Base-by-base conservation (phyloP, 768 basidiomycete species). In the Jaapia argillacea region DNA sequence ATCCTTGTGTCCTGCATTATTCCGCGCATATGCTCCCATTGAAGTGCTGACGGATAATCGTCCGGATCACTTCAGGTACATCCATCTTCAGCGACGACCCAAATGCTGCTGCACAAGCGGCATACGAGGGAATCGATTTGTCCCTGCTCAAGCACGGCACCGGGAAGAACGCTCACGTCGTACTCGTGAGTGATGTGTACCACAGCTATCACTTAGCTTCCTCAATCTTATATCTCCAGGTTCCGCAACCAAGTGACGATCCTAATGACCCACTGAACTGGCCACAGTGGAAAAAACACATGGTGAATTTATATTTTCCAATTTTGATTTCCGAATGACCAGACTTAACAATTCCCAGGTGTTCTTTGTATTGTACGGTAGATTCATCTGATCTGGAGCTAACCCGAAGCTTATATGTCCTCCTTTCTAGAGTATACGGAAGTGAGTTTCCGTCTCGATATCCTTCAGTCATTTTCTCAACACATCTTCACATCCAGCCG, bases 261-360 rank as follows among this genome's bases (percentile, higher is more conserved):
- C 54, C 56, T 5, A 51, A 48, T 18, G 56, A 57, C 36, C 56
- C 56, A 12, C 48, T 57, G 22, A 55, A 57, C 51, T 57, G 56
- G 56, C 24, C 48, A 4, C 3, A 24, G 5, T 44, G 41, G 44
- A 54, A 54, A 46, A 57, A 57, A 41, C 44, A 47, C 13, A 4
- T 44, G 27, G 45, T 54, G 27, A 6, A 35, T 43, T 10, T 12
- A 41, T 24, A 13, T 10, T 16, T 16, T 21, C 36, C 16, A 31
- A 20, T 41, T 38, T 4, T 36, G 14, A 33, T 33, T 33, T 33
- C 28, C 16, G 10, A 10, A 10, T 33, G 10, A 33, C 28, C 10
- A 10, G 10, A 16, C 10, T 33, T 16, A 33, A 10, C 16, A 16
- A 10, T 33, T 16, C 10, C 28, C 16, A 33, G 28, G 28, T 33